Base-by-base conservation (phyloP, 2,329 filamentous ascomycete genomes). In the Reticulascus tulasneorum region DNA sequence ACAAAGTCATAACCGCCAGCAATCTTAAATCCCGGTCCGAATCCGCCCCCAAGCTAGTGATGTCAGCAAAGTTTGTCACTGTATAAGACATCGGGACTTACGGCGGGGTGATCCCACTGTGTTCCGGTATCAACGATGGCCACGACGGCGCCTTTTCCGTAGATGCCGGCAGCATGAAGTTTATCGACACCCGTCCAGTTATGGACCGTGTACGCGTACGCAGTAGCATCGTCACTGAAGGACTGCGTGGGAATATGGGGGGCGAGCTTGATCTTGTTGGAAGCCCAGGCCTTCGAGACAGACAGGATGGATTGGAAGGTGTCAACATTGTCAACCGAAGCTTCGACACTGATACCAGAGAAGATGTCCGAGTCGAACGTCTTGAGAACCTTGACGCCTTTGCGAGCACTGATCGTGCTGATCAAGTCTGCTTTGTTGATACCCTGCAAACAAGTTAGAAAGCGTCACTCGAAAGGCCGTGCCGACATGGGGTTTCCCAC, bases 21-120 rank as follows among this genome's bases (percentile, higher is more conserved):
- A 16, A 52, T 40, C 21, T 47, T 56, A 43, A 57, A 69, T 1
- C 64, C 66, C 13, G 51, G 45, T 6, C 69, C 69, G 44, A 69
- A 70, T 33, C 67, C 63, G 9, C 66, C 66, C 17, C 67, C 67
- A 8, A 71, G 60, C 28, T 36, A 10, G 13, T 8, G 3, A 4
- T 29, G 22, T 44, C 29, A 18, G 37, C 35, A 13, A 20, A 21
- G 5, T 17, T 8, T n/a, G 9, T 20, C 3, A 7, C 11, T 17
- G 23, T 11, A 16, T 23, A 7, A 33, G 4, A 5, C 20, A 29
- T 12, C 16, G 5, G 7, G 4, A 35, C 35, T 17, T 32, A 40
- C 40, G 10, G 38, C 41, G n/a, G 40, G 28, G 16, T 44, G 41
- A 2, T 26, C 37, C n/a, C 38, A 44, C 33, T 26, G 37, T 7